phyloP scores from a whole-genome alignment of 208 protist genomes.

The Crithidia thermophila region DNA sequence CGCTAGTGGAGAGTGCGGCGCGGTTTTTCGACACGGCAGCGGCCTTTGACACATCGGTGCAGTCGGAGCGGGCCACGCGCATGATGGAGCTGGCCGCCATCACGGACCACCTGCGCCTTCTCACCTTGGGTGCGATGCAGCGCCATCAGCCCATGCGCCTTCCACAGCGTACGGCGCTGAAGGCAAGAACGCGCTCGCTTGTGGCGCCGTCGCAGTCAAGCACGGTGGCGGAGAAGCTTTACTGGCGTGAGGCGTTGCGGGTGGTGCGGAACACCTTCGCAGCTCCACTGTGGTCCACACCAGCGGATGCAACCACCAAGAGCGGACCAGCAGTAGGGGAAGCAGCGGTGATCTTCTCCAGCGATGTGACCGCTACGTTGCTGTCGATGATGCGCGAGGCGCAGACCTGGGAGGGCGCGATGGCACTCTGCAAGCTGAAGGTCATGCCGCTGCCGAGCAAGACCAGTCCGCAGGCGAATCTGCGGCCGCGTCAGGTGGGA shows the following conservation, averaged over 20 bases:
- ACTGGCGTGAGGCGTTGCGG: conserved; percentile 33
- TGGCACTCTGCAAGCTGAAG: conserved; percentile 17
- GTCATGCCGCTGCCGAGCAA: not conserved
- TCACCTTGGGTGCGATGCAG: conserved; percentile 31
- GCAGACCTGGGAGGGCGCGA: conserved; percentile 25
- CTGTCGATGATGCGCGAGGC: conserved; percentile 30
- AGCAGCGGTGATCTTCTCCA: not conserved
- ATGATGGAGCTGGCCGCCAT: conserved; percentile 27
- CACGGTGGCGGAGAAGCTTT: not conserved
- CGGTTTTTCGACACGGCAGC: not conserved
- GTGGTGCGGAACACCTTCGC: conserved; percentile 20
- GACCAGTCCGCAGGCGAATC: not conserved
- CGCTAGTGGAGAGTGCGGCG: too few species aligned
- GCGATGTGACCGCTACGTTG: not conserved
- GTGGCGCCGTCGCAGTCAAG: not conserved
- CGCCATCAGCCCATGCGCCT: not conserved
- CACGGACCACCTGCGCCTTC: conserved; percentile 36
- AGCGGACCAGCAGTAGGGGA: not conserved
- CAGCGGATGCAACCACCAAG: not conserved
- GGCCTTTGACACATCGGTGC: not conserved
- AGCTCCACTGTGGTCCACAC: not conserved
- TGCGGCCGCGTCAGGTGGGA: not conserved
- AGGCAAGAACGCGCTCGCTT: not conserved
- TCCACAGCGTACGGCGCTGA: not conserved
- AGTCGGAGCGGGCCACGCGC: conserved; percentile 7